A percentile compares a stretch with the other conserved stretches of the same genome.
phyloP scores from a whole-genome alignment of 352 stramenopile species.

The Globisporangium camurandrum region DNA sequence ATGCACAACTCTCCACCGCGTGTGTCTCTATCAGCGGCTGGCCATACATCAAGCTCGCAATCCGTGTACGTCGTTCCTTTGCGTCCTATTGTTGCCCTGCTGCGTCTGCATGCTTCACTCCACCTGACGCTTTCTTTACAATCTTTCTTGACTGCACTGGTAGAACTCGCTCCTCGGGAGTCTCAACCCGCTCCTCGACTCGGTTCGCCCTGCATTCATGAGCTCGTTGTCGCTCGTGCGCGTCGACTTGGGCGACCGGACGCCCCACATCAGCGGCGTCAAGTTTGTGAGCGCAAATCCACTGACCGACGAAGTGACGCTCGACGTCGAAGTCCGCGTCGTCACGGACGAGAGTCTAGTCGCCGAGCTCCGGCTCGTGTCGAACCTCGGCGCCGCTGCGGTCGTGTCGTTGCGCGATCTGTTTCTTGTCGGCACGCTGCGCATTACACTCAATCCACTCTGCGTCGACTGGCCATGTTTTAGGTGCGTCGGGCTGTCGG shows the following conservation, averaged over 20 bases:
- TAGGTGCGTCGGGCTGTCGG: constrained; percentile 11
- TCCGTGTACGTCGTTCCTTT: constrained; percentile 41
- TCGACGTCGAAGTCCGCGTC: constrained; percentile 61
- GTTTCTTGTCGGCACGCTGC: constrained; percentile 60
- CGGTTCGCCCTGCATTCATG: constrained; percentile 56
- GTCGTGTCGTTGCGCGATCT: constrained; percentile 55
- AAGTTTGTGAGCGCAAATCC: constrained; percentile 60
- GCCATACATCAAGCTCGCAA: constrained; percentile 71
- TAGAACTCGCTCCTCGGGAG: constrained; percentile 59
- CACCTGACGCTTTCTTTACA: not conserved
- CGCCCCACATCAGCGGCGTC: constrained; percentile 57
- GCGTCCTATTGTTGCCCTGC: not conserved
- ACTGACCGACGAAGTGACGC: constrained; percentile 52
- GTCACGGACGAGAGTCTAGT: constrained; percentile 52
- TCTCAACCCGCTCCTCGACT: constrained; percentile 57
- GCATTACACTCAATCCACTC: constrained; percentile 66
- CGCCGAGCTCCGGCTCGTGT: constrained; percentile 61
- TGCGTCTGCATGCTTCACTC: not conserved
- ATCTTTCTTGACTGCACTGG: not conserved
- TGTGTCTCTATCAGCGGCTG: constrained; percentile 29
- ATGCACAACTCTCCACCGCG: not conserved
- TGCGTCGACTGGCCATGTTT: constrained; percentile 66
- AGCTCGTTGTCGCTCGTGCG: constrained; percentile 49
- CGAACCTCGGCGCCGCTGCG: constrained; percentile 45
- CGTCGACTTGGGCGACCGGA: constrained; percentile 46